phyloP scores from a whole-genome alignment of 805 yeast species.

The Scheffersomyces stipitis region DNA sequence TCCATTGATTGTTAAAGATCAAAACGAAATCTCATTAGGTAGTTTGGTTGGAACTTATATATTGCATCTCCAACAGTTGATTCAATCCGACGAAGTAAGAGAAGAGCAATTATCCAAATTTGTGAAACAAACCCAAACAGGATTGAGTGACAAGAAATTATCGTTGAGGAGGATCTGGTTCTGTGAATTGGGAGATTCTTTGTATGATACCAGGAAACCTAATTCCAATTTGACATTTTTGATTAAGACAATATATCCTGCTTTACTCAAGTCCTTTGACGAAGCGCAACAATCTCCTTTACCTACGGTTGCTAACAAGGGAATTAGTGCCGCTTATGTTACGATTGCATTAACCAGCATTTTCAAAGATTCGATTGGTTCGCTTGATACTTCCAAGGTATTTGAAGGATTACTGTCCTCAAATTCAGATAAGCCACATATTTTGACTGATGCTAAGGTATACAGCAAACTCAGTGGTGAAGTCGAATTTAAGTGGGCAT shows the following conservation, averaged over 20 bases:
- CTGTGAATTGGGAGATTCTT: slow-evolving; percentile 42
- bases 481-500: slow-evolving; percentile 54
- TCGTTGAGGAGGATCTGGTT: slow-evolving; percentile 71
- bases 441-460: slow-evolving; percentile 47
- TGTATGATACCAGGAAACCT: slow-evolving; percentile 11
- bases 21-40: slow-evolving; percentile 64
- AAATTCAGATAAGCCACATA: slow-evolving; percentile 46
- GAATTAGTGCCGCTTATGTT: slow-evolving; percentile 57
- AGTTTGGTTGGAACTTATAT: slow-evolving; percentile 52
- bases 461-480: slow-evolving; percentile 47
- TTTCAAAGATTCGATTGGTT: slow-evolving; percentile 8
- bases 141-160: slow-evolving; percentile 64
- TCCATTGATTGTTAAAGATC: slow-evolving; percentile 67
- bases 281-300: slow-evolving; percentile 55
- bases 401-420: slow-evolving; percentile 33
- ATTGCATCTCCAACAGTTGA: slow-evolving; percentile 35
- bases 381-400: slow-evolving; percentile 10
- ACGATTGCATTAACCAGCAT: slow-evolving; percentile 27
- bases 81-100: slow-evolving; percentile 9
- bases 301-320: slow-evolving; percentile 50
- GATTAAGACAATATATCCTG: slow-evolving; percentile 17
- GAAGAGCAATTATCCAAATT: slow-evolving; percentile 5
- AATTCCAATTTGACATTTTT: background rate
- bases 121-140: slow-evolving; percentile 31
- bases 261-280: slow-evolving; percentile 25